Conservation (phyloP, 441 rosid species). For the Populus hybrid region DNA sequence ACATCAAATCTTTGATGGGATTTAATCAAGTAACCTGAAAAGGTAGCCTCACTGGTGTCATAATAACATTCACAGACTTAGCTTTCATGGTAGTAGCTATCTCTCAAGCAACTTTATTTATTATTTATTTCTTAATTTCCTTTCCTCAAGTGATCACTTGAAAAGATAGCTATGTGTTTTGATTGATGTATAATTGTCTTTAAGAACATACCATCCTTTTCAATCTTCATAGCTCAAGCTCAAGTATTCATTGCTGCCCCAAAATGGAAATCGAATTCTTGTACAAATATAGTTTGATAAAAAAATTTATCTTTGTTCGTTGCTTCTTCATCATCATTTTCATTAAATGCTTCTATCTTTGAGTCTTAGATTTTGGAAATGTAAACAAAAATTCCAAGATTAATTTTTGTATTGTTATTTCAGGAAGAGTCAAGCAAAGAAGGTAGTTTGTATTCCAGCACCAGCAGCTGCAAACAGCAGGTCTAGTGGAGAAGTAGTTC, state of each 20-base stretch:
- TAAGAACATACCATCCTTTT: slow-evolving; percentile 13
- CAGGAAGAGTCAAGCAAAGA: slow-evolving; percentile 81
- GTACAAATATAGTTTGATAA: neutral
- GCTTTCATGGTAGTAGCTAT: slow-evolving; percentile 22
- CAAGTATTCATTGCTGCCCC: slow-evolving; percentile 1
- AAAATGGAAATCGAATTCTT: slow-evolving; percentile 5
- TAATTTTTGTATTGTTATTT: slow-evolving; percentile 18
- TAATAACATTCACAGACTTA: slow-evolving; percentile 20
- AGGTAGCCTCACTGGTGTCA: slow-evolving; percentile 13
- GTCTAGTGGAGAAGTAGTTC: slow-evolving; percentile 82
- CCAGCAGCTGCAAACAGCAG: slow-evolving; percentile 86
- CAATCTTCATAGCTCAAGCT: slow-evolving; percentile 10
- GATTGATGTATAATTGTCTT: neutral
- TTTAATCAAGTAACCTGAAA: slow-evolving; percentile 13
- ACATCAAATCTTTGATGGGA: slow-evolving; percentile 9
- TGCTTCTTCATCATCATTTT: neutral
- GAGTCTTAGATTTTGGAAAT: neutral
- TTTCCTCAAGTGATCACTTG: neutral
- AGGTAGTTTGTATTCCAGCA: slow-evolving; percentile 71
- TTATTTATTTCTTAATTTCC: no score
- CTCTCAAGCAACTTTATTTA: neutral
- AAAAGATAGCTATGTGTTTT: slow-evolving; percentile 8
- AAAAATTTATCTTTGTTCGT: neutral
- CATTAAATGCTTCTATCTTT: neutral
- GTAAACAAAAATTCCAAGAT: neutral